These are phyloP conservation scores for Saccharomyces hybrid DNA, from an alignment of 1,139 yeast species.

Conservation along the genomic window DNA sequence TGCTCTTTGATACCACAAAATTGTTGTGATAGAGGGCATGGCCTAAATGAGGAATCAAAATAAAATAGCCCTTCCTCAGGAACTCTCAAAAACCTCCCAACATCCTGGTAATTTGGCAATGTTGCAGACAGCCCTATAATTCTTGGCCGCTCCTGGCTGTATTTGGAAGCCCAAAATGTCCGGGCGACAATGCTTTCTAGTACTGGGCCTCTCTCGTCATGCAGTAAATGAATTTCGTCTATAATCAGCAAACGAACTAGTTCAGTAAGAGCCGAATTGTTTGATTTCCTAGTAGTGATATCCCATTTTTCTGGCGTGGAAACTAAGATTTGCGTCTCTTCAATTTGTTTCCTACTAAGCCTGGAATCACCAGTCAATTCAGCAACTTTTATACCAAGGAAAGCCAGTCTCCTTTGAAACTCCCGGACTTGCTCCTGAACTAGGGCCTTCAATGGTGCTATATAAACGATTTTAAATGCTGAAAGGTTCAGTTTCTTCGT, in stretches of 20 bases:
- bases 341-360: constrained; percentile 67
- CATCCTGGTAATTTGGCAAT: constrained; percentile 82
- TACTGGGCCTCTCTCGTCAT: constrained; percentile 94
- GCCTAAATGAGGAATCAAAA: constrained; percentile 78
- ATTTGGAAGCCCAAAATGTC: constrained; percentile 40
- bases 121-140: constrained; percentile 91
- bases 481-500: constrained; percentile 46
- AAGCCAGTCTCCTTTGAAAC: constrained; percentile 60
- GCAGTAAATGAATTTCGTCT: constrained; percentile 89
- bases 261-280: constrained; percentile 54
- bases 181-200: constrained; percentile 81
- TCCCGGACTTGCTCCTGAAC: constrained; percentile 94
- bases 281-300: constrained; percentile 75
- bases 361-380: constrained; percentile 91
- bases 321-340: constrained; percentile 73
- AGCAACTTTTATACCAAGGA: constrained; percentile 64
- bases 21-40: constrained; percentile 87
- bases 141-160: constrained; percentile 45
- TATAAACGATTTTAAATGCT: constrained; percentile 72
- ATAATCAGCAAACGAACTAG: constrained; percentile 69
- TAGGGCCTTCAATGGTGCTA: constrained; percentile 90
- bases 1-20: constrained; percentile 84
- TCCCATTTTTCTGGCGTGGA: constrained; percentile 99
- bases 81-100: constrained; percentile 73
- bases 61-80: constrained; percentile 49